Evolutionary conservation across 2,329 filamentous ascomycete species (phyloP), one percentile per base, ranked within the genome.

Genomic region (Fusarium tjaetaba): DNA sequence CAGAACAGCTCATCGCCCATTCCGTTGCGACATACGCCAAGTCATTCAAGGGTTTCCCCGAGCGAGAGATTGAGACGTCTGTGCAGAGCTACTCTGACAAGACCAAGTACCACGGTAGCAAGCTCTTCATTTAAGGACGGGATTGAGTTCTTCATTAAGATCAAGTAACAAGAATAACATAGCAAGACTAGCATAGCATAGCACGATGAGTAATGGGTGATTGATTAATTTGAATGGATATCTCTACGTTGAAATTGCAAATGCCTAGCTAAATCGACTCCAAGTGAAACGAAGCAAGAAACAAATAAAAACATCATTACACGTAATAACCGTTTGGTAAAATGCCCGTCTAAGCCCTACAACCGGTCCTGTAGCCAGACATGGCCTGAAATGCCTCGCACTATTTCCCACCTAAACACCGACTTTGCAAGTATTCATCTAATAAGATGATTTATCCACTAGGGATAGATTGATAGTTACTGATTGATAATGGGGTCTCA

Each of bases 1-100:
- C 24, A 38, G 36, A 55, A 7, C 61, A 89, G 88, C 84, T 91
- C 41, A 91, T 95, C 73, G 92, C 93, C 6, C 91, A 93, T 81
- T 91, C 90, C 2, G 89, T 94, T n/a, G 92, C 91, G 3, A 91
- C 89, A 1, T 94, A 90, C 76, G 92, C 91, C 16, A 79, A 83
- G 7, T 92, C 90, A 1, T 90, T 93, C 72, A 84, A 92, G 9
- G 89, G 87, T 15, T 92, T 93, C 81, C 91, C 91, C 1, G 80
- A 90, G 81, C 84, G 90, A 32, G 81, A 80, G 4, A 74, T 79
- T 3, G 77, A 81, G 15, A 73, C 81, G 4, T 70, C 72, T 56
- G 71, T 77, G 5, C 70, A 73, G n/a, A 61, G 71, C 2, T 84
- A 85, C 57, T 76, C 80, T n/a, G 65, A 80, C 67, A 78, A 79